These are phyloP conservation scores for Flaveria floridana DNA, from an alignment of 140 eudicot genomes.

Conservation along the genomic window DNA sequence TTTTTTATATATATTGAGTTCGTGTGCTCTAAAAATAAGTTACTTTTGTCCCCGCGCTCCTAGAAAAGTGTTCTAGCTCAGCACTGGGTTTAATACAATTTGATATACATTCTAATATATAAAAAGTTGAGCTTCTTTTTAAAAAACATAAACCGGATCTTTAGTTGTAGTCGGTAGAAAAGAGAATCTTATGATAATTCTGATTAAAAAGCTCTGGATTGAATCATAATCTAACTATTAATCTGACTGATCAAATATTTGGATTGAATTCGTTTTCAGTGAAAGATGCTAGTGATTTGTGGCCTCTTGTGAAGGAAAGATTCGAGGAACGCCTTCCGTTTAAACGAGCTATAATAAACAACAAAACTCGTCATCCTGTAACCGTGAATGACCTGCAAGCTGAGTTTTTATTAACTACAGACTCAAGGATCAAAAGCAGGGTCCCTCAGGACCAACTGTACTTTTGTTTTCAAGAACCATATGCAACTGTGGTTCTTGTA, in stretches of 20 bases:
- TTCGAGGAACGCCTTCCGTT: conserved; percentile 81
- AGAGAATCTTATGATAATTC: too few species aligned
- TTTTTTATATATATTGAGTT: too few species aligned
- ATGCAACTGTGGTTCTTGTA: conserved; percentile 83
- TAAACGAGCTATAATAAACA: conserved; percentile 65
- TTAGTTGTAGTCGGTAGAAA: too few species aligned
- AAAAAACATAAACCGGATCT: too few species aligned
- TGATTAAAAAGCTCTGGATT: too few species aligned
- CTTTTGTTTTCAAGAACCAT: conserved; percentile 95
- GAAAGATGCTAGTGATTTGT: conserved; percentile 87
- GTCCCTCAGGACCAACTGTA: conserved; percentile 71
- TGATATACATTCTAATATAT: too few species aligned
- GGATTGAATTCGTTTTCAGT: conserved; percentile 45
- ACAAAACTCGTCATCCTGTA: conserved; percentile 79
- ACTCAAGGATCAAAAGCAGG: conserved; percentile 76
- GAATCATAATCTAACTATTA: background rate
- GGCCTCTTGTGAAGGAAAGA: conserved; percentile 73
- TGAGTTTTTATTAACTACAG: conserved; percentile 74
- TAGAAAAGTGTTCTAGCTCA: too few species aligned
- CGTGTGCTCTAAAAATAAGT: too few species aligned
- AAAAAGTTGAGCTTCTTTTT: too few species aligned
- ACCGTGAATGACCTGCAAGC: conserved; percentile 63
- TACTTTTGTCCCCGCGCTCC: too few species aligned
- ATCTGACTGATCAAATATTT: background rate
- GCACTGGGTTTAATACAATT: too few species aligned